Conservation (phyloP, 208 protist species). For the Trypanosoma lewisi region DNA sequence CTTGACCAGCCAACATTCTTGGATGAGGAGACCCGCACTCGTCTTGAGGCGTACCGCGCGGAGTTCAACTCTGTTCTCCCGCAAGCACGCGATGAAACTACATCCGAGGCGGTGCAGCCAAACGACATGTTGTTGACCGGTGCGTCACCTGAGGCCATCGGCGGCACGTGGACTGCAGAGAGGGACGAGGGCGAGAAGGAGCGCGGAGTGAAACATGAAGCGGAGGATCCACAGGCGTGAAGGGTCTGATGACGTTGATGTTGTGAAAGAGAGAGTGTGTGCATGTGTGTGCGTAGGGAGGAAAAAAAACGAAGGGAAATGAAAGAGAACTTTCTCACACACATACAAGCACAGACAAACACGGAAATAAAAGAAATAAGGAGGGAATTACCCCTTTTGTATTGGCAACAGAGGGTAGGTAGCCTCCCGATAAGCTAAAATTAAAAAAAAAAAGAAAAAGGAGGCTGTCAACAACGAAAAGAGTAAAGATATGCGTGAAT, state of each 20-base stretch:
- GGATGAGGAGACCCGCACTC: slow-evolving; percentile 8
- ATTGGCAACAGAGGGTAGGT: no score
- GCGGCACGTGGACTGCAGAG: slow-evolving; percentile 11
- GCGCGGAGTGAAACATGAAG: slow-evolving; percentile 1
- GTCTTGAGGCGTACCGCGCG: slow-evolving; percentile 7
- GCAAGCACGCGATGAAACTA: no score
- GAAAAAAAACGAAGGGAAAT: slow-evolving; percentile 7
- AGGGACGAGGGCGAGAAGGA: not conserved
- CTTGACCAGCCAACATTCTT: slow-evolving; percentile 2
- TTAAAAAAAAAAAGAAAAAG: no score
- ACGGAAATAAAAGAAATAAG: no score
- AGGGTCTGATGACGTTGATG: not conserved
- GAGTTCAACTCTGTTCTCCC: slow-evolving; percentile 2
- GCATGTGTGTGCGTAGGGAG: not conserved
- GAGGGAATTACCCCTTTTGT: no score
- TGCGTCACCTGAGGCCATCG: not conserved
- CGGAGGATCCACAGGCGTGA: not conserved
- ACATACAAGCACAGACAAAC: no score
- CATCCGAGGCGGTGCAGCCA: not conserved
- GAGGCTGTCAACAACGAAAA: no score
- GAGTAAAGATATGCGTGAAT: no score
- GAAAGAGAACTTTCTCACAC: no score
- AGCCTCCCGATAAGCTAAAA: no score
- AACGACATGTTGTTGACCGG: not conserved
- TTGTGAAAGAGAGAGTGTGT: not conserved